These are phyloP conservation scores for Thuidium tamariscinum DNA, from an alignment of 225 moss, liverwort and hornwort species.

Conservation along the genomic window DNA sequence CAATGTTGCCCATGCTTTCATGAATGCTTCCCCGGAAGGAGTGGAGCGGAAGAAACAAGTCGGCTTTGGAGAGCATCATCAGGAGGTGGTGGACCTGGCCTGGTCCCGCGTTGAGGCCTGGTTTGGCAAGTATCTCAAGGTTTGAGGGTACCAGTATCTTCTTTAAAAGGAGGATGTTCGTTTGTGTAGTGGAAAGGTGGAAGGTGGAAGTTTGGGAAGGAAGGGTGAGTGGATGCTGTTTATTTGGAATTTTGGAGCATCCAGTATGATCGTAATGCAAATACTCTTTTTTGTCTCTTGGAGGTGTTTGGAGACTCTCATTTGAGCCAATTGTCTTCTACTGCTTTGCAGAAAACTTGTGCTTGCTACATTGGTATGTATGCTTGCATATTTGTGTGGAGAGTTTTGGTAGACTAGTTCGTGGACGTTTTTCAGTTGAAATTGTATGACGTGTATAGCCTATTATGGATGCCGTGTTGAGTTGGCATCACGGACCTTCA, in stretches of 20 bases:
- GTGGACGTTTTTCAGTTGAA: not conserved
- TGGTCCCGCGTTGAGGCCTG: conserved; percentile 63
- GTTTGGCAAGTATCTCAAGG: conserved; percentile 57
- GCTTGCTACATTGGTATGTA: not conserved
- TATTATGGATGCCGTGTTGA: not conserved
- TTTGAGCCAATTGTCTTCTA: not conserved
- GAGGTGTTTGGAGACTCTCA: not conserved
- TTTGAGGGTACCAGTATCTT: not conserved
- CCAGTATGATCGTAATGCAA: not conserved
- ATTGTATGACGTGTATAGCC: not conserved
- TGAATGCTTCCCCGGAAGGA: conserved; percentile 76
- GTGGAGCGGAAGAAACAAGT: conserved; percentile 55
- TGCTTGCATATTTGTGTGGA: not conserved
- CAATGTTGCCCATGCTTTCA: conserved; percentile 65
- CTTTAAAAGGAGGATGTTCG: not conserved
- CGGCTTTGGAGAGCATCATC: conserved; percentile 60
- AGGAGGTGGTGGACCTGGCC: conserved; percentile 33
- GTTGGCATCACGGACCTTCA: not conserved
- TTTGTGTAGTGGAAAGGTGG: not conserved
- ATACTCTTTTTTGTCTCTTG: not conserved
- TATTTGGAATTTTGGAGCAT: not conserved
- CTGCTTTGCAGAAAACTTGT: not conserved
- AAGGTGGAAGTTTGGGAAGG: not conserved
- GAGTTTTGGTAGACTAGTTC: not conserved
- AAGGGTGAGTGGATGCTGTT: not conserved